Conservation (phyloP, 1,139 yeast genomes). For the Magnusiomyces clavatus region DNA sequence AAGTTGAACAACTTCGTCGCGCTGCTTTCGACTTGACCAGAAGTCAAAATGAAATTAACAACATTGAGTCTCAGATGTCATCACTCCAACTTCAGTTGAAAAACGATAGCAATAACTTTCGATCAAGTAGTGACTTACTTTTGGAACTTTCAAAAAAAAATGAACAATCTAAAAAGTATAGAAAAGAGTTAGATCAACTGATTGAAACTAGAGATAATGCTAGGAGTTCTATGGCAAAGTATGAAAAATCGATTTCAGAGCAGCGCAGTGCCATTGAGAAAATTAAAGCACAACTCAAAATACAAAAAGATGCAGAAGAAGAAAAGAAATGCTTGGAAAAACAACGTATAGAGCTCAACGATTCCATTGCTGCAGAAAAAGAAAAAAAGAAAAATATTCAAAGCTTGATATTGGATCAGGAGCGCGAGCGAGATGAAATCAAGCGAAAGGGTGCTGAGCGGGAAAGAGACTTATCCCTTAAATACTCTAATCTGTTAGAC, state of each 20-base stretch:
- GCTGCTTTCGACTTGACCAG: slow-evolving; percentile 28
- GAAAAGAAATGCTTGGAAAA: slow-evolving; percentile 27
- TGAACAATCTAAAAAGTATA: slow-evolving; percentile 38
- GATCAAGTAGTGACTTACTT: slow-evolving; percentile 48
- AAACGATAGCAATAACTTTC: slow-evolving; percentile 27
- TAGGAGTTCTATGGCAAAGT: slow-evolving; percentile 41
- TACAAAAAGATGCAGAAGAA: slow-evolving; percentile 21
- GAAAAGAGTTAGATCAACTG: slow-evolving; percentile 40
- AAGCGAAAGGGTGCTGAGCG: slow-evolving; percentile 16
- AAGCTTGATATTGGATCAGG: slow-evolving; percentile 12
- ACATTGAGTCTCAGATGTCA: slow-evolving; percentile 18
- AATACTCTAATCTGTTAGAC: slow-evolving; percentile 12
- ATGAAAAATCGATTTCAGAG: slow-evolving; percentile 52
- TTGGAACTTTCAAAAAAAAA: slow-evolving; percentile 39
- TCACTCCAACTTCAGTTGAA: slow-evolving; percentile 34
- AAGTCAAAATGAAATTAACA: slow-evolving; percentile 19
- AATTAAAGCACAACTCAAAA: slow-evolving; percentile 19
- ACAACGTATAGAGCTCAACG: slow-evolving; percentile 15
- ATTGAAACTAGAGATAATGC: slow-evolving; percentile 44
- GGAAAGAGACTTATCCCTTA: slow-evolving; percentile 14
- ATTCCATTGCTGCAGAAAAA: slow-evolving; percentile 9
- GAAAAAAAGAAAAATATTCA: slow-evolving; percentile 15
- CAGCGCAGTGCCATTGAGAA: slow-evolving; percentile 47
- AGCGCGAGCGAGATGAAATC: slow-evolving; percentile 14
- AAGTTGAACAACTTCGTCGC: slow-evolving; percentile 33